Evolutionary conservation across 2,329 filamentous ascomycete species (phyloP), one percentile per base, ranked within the genome.

Genomic region (Talaromyces rugulosus): DNA sequence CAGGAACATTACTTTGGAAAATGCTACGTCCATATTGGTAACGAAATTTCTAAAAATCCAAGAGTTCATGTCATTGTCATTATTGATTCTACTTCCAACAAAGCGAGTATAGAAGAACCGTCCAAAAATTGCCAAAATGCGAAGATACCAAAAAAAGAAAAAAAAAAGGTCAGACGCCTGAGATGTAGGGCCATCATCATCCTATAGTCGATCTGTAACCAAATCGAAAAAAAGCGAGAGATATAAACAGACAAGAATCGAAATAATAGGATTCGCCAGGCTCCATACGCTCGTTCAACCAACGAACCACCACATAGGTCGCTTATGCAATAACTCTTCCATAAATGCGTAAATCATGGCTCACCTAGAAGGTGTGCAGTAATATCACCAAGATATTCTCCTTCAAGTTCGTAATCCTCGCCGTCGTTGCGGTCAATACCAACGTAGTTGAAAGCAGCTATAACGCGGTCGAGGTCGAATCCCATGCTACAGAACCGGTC

Each of bases 401-500:
- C 90, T 71, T 96, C 91, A n/a, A 96, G 80, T 69, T 91, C 88
- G 73, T 96, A 95, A 72, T 95, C 90, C 67, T 88, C 81, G 0
- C 92, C 92, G 30, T 83, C 85, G 67, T 89, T 91, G 18, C 85
- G 85, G 65, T 94, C 90, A 67, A 96, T 93, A 5, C 91, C 90
- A 7, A 95, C 88, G 64, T 85, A 90, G 58, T 89, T 83, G 70
- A 97, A 96, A 0, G 92, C 91, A 9, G 89, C 85, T 0, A 97
- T 92, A 1, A 98, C 92, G n/a, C 85, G 83, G 56, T 93, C 90
- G 1, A 96, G 84, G 61, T 92, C 88, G 69, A 98, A 98, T 11
- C 94, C 94, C 94, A 98, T 98, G 69, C 82, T 85, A 16, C 90
- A 87, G 69, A 98, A 98, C 4, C 89, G 85, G 70, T 95, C 87